These are phyloP conservation scores for Przewalskia tangutica DNA, from an alignment of 257 asterid species.

Conservation along the genomic window DNA sequence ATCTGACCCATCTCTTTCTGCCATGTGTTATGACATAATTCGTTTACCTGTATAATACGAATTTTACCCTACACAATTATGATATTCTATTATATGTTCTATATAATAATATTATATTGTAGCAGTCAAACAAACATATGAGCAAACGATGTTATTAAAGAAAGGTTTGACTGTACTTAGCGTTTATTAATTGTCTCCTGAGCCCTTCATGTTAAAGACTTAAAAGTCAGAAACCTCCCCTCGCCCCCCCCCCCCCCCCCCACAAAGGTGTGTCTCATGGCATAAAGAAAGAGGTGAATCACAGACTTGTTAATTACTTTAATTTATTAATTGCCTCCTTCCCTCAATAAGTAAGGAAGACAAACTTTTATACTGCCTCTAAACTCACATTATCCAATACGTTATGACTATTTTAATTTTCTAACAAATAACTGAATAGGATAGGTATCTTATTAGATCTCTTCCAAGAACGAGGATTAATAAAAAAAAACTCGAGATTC, in stretches of 20 bases:
- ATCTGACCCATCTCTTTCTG: no score
- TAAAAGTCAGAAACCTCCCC: not conserved
- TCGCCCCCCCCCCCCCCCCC: no score
- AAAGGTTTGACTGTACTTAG: no score
- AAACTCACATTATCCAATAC: not conserved
- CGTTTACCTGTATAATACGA: no score
- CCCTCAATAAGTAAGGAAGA: not conserved
- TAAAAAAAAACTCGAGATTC: not conserved
- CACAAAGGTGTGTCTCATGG: not conserved
- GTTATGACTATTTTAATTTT: not conserved
- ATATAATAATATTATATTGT: no score
- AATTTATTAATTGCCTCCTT: not conserved
- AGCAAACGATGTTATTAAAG: not conserved
- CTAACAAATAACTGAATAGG: not conserved
- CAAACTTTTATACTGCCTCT: not conserved
- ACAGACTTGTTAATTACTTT: not conserved
- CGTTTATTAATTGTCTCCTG: not conserved
- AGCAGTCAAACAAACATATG: not conserved
- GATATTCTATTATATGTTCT: no score
- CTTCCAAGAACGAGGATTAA: not conserved
- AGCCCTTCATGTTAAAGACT: not conserved
- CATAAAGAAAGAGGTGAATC: not conserved
- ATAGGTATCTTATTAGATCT: not conserved
- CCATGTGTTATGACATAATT: no score
- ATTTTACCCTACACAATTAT: no score